Evolutionary conservation across 306 rosid species (phyloP), one percentile per base, ranked within the genome.

Genomic region (Vicia villosa): DNA sequence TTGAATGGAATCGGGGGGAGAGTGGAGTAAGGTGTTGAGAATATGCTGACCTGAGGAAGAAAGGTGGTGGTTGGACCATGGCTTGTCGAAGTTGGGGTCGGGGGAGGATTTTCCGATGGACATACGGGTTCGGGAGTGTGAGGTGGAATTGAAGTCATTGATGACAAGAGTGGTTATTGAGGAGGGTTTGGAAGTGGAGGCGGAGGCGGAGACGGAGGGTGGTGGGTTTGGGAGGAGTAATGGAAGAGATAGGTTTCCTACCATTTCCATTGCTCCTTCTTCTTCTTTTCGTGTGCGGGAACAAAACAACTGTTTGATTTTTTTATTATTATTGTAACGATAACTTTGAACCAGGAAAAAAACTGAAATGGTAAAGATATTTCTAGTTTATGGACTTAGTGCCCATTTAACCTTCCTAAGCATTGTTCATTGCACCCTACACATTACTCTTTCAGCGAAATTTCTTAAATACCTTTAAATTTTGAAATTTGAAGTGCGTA

Each of bases 21-120:
- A 79, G 79, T 78, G 50, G 16, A 58, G 73, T 32, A 94, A 69
- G 74, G 84, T 76, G 13, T 75, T 17, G 30, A 90, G 86, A 77
- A 83, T 41, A 32, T 24, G 74, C 78, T 74, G 86, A 86, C 92
- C 97, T 81, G 64, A 77, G 36, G 79, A 43, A 13, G 97, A 87
- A 42, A 94, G 83, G 7, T 75, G 75, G 32, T 73, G 88, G 51
- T 74, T 73, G 15, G 78, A 84, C 98, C 98, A 94, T 10, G 92
- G 90, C 78, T 82, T 90, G 41, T 96, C 98, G 12, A 86, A 79
- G 78, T 93, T 90, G 64, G 90, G 70, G 83, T 93, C 94, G 10
- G 71, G 59, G 11, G 76, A 67, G 17, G 81, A 87, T 74, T 68
- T 85, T 54, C 88, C 90, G 36, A 88, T 84, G n/a, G 84, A 73